Conservation (phyloP, 768 basidiomycete genomes). For the Kwoniella dejecticola region DNA sequence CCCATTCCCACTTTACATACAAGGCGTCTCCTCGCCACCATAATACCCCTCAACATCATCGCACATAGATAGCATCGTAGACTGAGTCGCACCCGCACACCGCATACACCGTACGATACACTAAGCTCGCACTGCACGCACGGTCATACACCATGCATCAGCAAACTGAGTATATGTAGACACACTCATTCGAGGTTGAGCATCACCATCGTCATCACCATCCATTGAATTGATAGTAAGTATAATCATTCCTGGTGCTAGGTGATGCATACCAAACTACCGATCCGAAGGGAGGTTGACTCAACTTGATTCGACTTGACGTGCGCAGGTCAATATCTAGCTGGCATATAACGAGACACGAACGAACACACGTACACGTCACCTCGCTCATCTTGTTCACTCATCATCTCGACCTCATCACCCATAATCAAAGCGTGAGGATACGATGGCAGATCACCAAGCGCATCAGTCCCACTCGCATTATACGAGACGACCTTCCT, state of each 20-base stretch:
- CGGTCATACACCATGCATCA: too few relatives aligned
- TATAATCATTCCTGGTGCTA: too few relatives aligned
- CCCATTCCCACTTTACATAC: background rate
- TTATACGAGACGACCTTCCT: slow-evolving; percentile 27
- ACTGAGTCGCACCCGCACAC: too few relatives aligned
- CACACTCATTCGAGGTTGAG: too few relatives aligned
- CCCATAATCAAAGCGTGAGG: too few relatives aligned
- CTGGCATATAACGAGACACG: background rate
- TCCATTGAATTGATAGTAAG: too few relatives aligned
- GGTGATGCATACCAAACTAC: too few relatives aligned
- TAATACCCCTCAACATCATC: slow-evolving; percentile 5
- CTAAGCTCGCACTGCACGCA: background rate
- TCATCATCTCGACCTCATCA: background rate
- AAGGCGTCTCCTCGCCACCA: slow-evolving; percentile 6
- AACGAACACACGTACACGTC: slow-evolving; percentile 1
- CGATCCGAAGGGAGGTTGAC: too few relatives aligned
- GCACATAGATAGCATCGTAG: background rate
- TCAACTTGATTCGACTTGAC: background rate
- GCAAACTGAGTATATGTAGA: too few relatives aligned
- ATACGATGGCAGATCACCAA: slow-evolving; percentile 6
- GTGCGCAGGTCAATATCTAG: background rate
- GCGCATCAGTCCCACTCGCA: too few relatives aligned
- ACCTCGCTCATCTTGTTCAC: background rate
- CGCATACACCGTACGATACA: too few relatives aligned
- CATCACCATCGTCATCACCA: too few relatives aligned